These are phyloP conservation scores for Tolypocladium endophyticum DNA, from an alignment of 2,329 filamentous ascomycete genomes.

Conservation along the genomic window DNA sequence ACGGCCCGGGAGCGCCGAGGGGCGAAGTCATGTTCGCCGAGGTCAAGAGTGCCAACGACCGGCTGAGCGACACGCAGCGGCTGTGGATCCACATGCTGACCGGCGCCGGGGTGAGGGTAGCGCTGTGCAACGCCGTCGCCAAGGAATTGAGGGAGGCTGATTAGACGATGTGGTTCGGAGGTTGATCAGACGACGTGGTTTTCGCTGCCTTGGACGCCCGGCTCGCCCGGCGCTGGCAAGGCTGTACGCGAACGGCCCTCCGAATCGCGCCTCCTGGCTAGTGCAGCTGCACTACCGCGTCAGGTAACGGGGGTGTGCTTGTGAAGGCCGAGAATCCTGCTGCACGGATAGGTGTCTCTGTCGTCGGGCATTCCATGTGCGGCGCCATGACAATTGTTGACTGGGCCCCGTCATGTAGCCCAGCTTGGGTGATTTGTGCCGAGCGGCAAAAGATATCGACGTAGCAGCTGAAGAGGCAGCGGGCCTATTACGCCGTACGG, in stretches of 20 bases:
- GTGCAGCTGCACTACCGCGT: neutral
- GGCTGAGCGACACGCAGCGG: slow-evolving; percentile 88
- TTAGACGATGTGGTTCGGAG: slow-evolving; percentile 19
- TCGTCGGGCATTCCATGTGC: neutral
- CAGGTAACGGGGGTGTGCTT: neutral
- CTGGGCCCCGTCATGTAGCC: neutral
- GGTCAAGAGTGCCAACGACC: slow-evolving; percentile 81
- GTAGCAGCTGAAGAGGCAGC: neutral
- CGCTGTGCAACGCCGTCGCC: slow-evolving; percentile 59
- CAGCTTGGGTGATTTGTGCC: neutral
- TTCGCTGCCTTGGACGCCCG: neutral
- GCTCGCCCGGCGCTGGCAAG: neutral
- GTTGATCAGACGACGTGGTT: slow-evolving; percentile 19
- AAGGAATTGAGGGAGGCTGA: slow-evolving; percentile 36
- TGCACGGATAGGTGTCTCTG: neutral
- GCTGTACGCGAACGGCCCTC: neutral
- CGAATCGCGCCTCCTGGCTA: neutral
- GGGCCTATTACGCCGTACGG: neutral
- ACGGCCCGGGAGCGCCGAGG: slow-evolving; percentile 22
- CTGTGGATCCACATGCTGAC: slow-evolving; percentile 94
- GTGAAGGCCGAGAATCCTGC: neutral
- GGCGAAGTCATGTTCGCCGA: slow-evolving; percentile 66
- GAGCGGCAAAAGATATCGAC: neutral
- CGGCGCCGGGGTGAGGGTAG: slow-evolving; percentile 74
- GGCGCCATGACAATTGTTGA: neutral